Conservation (phyloP, 257 asterid genomes). For the Solanum corneliomulleri region DNA sequence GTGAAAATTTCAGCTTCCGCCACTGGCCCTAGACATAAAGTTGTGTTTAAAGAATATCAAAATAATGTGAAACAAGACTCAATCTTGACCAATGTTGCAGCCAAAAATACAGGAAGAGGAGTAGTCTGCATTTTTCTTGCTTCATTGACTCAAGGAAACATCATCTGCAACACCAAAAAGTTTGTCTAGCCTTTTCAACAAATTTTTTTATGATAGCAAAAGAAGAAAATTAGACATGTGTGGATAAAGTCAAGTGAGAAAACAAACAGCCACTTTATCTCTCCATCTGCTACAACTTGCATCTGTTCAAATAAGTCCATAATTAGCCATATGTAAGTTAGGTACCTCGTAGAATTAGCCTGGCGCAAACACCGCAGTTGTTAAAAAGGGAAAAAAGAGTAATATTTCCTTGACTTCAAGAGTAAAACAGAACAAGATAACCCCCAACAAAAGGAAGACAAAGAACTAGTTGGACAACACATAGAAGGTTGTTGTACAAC, state of each 20-base stretch:
- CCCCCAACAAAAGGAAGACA: background rate
- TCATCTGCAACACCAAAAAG: background rate
- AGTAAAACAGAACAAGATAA: background rate
- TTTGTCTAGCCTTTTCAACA: background rate
- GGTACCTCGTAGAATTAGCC: background rate
- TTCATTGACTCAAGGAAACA: background rate
- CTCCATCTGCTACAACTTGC: background rate
- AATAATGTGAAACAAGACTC: background rate
- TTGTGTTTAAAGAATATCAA: background rate
- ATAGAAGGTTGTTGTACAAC: background rate
- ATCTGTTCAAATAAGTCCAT: background rate
- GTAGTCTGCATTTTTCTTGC: background rate
- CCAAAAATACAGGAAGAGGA: background rate
- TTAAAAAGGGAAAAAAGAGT: background rate
- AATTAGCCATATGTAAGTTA: background rate
- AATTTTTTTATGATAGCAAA: background rate
- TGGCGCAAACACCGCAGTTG: background rate
- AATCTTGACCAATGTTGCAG: background rate
- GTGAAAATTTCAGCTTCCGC: background rate
- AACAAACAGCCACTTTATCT: background rate
- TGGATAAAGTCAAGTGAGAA: background rate
- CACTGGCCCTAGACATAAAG: background rate
- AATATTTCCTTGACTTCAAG: background rate
- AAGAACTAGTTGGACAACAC: background rate
- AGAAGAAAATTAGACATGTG: background rate